Conservation (phyloP, 2,329 filamentous ascomycete species). For the Penicillium sp. region DNA sequence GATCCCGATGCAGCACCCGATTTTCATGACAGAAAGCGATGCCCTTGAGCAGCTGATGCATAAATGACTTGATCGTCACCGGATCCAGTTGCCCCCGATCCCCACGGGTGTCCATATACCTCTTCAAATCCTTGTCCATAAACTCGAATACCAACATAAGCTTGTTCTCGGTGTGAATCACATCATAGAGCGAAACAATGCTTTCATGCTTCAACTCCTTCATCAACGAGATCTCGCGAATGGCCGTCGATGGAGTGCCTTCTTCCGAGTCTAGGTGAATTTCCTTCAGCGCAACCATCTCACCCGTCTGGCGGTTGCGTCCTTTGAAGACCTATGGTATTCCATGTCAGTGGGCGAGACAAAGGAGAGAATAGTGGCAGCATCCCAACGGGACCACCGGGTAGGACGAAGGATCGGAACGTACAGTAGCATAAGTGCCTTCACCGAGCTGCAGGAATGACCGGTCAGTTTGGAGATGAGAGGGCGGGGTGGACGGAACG, state of each 20-base stretch:
- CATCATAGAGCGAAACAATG: conserved; percentile 94
- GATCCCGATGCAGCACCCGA: conserved; percentile 85
- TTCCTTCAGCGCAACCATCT: conserved; percentile 94
- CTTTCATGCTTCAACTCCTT: conserved; percentile 99
- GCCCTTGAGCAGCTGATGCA: conserved; percentile 92
- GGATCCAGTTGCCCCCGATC: conserved; percentile 86
- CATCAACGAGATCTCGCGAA: conserved; percentile 98
- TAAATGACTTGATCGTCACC: conserved; percentile 93
- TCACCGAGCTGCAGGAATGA: conserved; percentile 63
- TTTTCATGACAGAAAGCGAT: conserved; percentile 99
- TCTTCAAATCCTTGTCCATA: conserved; percentile 97
- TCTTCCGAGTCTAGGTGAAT: conserved; percentile 98
- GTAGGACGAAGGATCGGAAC: conserved; percentile 28
- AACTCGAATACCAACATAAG: conserved; percentile 99
- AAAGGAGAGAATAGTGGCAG: conserved; percentile 3
- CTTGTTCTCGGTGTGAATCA: conserved; percentile 99
- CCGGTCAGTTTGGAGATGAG: conserved; percentile 26
- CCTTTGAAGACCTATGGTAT: conserved; percentile 84
- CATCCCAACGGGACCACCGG: neutral
- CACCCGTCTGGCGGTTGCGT: conserved; percentile 91
- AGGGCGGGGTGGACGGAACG: conserved; percentile 4
- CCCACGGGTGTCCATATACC: conserved; percentile 94
- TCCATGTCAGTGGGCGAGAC: conserved; percentile 19
- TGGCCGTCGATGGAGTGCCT: conserved; percentile 92
- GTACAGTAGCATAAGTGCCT: conserved; percentile 94